phyloP scores from a whole-genome alignment of 2,329 filamentous ascomycete species.

The Diplocarpon rosae region DNA sequence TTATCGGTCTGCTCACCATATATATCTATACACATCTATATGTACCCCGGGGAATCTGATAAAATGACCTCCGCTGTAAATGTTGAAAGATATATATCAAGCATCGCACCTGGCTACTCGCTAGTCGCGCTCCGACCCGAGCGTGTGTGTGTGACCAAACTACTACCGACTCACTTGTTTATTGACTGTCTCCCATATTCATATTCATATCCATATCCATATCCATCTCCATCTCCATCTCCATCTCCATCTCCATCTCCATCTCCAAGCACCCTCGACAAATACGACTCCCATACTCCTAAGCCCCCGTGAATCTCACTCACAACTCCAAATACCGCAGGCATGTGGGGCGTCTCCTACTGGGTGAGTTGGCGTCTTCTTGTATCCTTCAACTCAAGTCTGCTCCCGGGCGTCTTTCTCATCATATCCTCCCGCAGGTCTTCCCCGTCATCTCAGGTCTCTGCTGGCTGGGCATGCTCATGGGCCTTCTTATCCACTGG shows the following conservation, averaged over 20 bases:
- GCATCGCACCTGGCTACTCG: too few relatives aligned
- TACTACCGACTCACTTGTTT: too few relatives aligned
- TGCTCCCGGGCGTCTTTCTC: background rate
- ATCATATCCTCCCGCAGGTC: constrained; percentile 31
- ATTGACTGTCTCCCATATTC: background rate
- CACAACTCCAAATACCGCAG: background rate
- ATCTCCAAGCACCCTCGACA: background rate
- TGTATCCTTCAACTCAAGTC: background rate
- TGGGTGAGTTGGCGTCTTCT: constrained; percentile 32
- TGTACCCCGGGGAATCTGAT: too few relatives aligned
- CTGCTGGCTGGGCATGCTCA: constrained; percentile 29
- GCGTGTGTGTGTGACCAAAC: too few relatives aligned
- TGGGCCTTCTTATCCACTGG: constrained; percentile 39
- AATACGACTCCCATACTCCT: background rate
- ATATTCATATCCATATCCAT: background rate
- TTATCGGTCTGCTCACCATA: too few relatives aligned
- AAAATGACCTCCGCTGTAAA: too few relatives aligned
- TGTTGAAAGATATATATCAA: too few relatives aligned
- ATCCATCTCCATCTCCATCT: background rate
- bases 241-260: background rate
- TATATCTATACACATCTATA: too few relatives aligned
- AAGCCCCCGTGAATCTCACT: background rate
- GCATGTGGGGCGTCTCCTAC: constrained; percentile 29
- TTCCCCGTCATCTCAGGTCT: constrained; percentile 58
- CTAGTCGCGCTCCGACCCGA: too few relatives aligned